phyloP scores from a whole-genome alignment of 768 basidiomycete species.

The Tubosaeta sp. region DNA sequence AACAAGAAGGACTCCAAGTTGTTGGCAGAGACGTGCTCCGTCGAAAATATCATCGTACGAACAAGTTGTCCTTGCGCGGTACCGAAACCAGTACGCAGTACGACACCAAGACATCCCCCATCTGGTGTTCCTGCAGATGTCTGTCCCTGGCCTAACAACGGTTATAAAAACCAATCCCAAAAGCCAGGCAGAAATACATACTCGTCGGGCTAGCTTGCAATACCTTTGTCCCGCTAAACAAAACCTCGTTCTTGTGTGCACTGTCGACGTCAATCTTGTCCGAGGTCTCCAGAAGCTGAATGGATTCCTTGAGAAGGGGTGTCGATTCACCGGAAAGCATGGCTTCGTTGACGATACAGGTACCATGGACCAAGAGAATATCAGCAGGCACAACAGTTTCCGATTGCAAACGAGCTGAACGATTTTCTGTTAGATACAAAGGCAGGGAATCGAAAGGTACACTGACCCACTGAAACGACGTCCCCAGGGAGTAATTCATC shows the following conservation, averaged over 20 bases:
- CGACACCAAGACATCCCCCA: constrained; percentile 86
- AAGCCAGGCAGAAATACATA: constrained; percentile 13
- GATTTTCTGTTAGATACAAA: constrained; percentile 1
- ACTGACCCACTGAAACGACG: constrained; percentile 74
- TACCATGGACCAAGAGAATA: constrained; percentile 86
- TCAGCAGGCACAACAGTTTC: constrained; percentile 94
- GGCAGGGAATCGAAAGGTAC: constrained; percentile 1
- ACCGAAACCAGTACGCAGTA: constrained; percentile 94
- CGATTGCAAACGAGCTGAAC: constrained; percentile 55
- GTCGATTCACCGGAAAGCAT: constrained; percentile 99
- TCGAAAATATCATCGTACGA: constrained; percentile 98
- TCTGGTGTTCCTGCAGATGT: constrained; percentile 70
- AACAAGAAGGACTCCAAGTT: constrained; percentile 95
- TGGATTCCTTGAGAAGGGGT: constrained; percentile 92
- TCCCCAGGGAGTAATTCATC: constrained; percentile 92
- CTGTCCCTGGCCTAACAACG: constrained; percentile 26
- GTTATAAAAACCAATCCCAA: not conserved
- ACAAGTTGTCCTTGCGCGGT: constrained; percentile 97
- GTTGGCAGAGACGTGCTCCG: constrained; percentile 94
- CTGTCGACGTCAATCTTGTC: constrained; percentile 85
- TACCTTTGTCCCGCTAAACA: constrained; percentile 97
- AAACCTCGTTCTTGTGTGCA: constrained; percentile 77
- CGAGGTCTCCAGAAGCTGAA: constrained; percentile 70
- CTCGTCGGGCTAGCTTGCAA: constrained; percentile 65
- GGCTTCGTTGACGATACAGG: constrained; percentile 97